Percentiles rank a stretch among this genome's conserved stretches.
Evolutionary conservation across 2,329 filamentous ascomycete genomes (phyloP).

Genomic region (Aspergillus sp.): DNA sequence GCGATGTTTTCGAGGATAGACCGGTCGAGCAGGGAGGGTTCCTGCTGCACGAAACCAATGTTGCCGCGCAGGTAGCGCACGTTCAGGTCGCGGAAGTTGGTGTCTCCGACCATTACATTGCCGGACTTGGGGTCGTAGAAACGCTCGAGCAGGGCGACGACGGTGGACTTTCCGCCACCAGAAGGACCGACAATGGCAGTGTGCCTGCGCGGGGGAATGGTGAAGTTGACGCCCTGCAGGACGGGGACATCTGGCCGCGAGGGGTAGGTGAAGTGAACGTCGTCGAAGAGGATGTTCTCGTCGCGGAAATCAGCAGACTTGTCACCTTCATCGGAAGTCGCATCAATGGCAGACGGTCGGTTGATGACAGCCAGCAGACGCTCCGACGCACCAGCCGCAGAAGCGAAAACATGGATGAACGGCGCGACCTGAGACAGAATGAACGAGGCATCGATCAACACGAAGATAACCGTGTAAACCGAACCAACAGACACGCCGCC

Average conservation of each 20-base stretch:
- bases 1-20: conserved; percentile 51
- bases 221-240: conserved; percentile 25
- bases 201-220: conserved; percentile 29
- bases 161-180: conserved; percentile 48
- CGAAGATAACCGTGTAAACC: conserved; percentile 33
- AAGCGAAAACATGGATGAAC: conserved; percentile 42
- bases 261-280: conserved; percentile 33
- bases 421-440: conserved; percentile 34
- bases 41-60: conserved; percentile 44
- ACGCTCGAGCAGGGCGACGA: conserved; percentile 30
- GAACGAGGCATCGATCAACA: conserved; percentile 32
- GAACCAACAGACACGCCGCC: conserved; percentile 25
- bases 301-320: conserved; percentile 12
- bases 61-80: conserved; percentile 28
- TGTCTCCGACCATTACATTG: conserved; percentile 22
- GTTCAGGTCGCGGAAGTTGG: conserved; percentile 26
- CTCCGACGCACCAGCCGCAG: conserved; percentile 48
- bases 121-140: conserved; percentile 33
- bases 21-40: conserved; percentile 45
- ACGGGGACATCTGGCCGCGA: conserved; percentile 31
- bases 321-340: conserved; percentile 22
- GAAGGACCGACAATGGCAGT: conserved; percentile 45
- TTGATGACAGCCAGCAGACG: conserved; percentile 55
- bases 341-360: conserved; percentile 42
- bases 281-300: conserved; percentile 23